Evolutionary conservation across 2,329 filamentous ascomycete genomes (phyloP).

Genomic region (Kalmusia sp.): DNA sequence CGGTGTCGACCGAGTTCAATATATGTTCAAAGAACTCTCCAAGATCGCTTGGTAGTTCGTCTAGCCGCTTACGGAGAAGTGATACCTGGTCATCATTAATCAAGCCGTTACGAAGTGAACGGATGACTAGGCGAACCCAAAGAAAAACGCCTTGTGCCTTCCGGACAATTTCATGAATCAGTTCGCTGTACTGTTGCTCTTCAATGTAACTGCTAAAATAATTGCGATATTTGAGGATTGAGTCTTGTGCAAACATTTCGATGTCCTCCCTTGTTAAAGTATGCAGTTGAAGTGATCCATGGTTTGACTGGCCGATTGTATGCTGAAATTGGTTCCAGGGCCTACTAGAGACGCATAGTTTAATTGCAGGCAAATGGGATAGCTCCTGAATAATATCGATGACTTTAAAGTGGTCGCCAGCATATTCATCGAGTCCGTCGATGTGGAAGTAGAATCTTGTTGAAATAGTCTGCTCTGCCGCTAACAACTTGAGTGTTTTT

Average conservation of each 20-base stretch:
- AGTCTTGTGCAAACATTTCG: conserved; percentile 6
- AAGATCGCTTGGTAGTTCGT: background rate
- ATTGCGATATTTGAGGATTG: background rate
- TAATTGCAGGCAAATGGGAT: conserved; percentile 13
- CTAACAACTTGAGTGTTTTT: background rate
- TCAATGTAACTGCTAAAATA: background rate
- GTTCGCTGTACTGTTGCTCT: background rate
- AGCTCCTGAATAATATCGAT: conserved; percentile 15
- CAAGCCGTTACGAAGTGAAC: background rate
- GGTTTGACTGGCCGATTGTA: conserved; percentile 1
- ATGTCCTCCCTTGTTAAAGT: conserved; percentile 12
- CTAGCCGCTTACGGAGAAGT: background rate
- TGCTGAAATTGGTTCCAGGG: conserved; percentile 17
- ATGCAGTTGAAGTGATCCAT: conserved; percentile 8
- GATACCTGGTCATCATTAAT: background rate
- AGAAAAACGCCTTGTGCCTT: conserved; percentile 8
- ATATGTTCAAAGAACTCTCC: conserved; percentile 5
- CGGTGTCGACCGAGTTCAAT: background rate
- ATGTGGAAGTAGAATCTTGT: conserved; percentile 27
- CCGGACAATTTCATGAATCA: background rate
- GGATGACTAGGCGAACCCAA: conserved; percentile 4
- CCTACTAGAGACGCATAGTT: conserved; percentile 30
- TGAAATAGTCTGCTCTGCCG: background rate
- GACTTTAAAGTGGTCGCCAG: conserved; percentile 20
- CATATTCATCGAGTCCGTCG: conserved; percentile 24